Percentiles rank a stretch among this genome's conserved stretches.
Conservation (phyloP, 176 grass and related monocot species). For the Paspalum vaginatum region DNA sequence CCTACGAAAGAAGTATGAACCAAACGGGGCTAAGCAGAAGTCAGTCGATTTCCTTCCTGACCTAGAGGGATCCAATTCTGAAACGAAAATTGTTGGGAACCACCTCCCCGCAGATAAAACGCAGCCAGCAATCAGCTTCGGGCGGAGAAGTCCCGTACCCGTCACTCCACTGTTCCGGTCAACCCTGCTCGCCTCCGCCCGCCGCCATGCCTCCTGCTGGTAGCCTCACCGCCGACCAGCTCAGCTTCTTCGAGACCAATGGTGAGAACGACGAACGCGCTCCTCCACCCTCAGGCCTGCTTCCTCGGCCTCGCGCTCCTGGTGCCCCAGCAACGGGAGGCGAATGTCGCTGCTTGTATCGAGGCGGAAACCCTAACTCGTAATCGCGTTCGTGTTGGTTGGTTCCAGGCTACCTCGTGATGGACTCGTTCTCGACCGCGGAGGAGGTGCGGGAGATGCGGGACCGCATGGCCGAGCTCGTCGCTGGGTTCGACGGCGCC, state of each 20-base stretch:
- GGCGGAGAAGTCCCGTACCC: slow-evolving; percentile 8
- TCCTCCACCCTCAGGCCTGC: background rate
- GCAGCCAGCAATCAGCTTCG: background rate
- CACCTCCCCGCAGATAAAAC: background rate
- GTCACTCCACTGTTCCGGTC: background rate
- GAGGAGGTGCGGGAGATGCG: slow-evolving; percentile 74
- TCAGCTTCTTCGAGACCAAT: slow-evolving; percentile 68
- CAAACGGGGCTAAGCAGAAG: no score
- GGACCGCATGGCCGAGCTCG: slow-evolving; percentile 67
- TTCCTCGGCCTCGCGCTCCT: background rate
- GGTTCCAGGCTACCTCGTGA: slow-evolving; percentile 71
- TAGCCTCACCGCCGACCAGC: slow-evolving; percentile 66
- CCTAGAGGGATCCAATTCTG: no score
- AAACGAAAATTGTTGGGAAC: no score
- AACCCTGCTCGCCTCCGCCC: background rate
- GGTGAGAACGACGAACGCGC: slow-evolving; percentile 44
- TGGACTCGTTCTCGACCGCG: slow-evolving; percentile 72
- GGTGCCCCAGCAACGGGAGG: background rate
- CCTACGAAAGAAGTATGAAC: no score
- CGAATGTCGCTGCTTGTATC: background rate
- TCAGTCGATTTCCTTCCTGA: no score
- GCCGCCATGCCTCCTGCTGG: slow-evolving; percentile 49
- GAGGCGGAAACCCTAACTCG: slow-evolving; percentile 17
- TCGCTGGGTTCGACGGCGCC: slow-evolving; percentile 67
- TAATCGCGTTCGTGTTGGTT: background rate